Base-by-base conservation (phyloP, 305 asterid species). In the Withania somnifera region DNA sequence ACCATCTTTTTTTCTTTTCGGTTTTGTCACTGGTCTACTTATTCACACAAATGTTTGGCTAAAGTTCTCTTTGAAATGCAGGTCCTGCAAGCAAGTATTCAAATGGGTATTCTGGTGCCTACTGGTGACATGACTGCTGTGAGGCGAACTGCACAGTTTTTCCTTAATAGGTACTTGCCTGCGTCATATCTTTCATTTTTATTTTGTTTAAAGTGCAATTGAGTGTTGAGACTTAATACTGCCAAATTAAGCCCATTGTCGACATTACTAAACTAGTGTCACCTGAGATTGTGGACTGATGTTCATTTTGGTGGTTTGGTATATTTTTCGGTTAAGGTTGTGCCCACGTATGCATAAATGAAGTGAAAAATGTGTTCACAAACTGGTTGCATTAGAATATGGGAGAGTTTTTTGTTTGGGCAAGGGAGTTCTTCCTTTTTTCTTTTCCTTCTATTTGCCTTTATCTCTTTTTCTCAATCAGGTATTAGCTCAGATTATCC, bases 61-160 rank as follows among this genome's bases (percentile, higher is more conserved):
- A 73, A 73, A 47, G 26, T 4, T 47, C 85, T 77, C 73, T 36
- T 56, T 81, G 85, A 78, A 78, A 45, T 89, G 83, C 90, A 95
- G 99, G 92, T 95, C 86, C 92, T 95, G 86, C 97, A 92, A 92
- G 97, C 99, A 82, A 91, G 89, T 94, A 86, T 94, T 85, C 98
- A 94, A 88, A 95, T 95, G 99, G 99, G 99, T 53, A 97, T 95
- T 87, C 90, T 95, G 40, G 98, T 95, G 57, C 99, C 98, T 53
- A 95, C 99, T 28, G 99, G 99, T 60, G 99, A 95, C 85, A 87
- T 88, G 97, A 94, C 99, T 61, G 99, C 99, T 82, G 97, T 95
- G 75, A 90, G 98, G 84, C 91, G 99, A 90, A 94, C 99, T 50
- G 99, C 99, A 34, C 94, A 92, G 88, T 95, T 95, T 84, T 95